Evolutionary conservation across 306 rosid genomes (phyloP), one percentile per base, ranked within the genome.

Genomic region (Vigna unguiculata): DNA sequence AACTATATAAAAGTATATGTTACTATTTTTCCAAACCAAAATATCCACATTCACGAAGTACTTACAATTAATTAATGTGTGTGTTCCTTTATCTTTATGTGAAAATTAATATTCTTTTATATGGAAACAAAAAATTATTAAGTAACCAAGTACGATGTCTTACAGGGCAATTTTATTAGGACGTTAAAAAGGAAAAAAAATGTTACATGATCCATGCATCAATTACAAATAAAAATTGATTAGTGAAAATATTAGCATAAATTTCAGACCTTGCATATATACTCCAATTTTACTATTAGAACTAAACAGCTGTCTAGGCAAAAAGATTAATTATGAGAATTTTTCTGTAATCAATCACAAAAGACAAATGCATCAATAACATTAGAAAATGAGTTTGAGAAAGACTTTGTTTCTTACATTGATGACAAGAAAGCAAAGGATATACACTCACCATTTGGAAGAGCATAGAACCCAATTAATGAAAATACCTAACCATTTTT

Each of bases 401-500:
- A 53, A 25, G 4, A 6, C 3, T 9, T 24, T 20, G 14, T 4
- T 53, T 53, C 6, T 22, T 38, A 21, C 65, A 25, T 38, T 21
- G 20, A 36, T 36, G 36, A 34, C 32, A 28, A 28, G 32, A 28
- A 28, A 28, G 32, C 32, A 28, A 5, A 28, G 32, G 32, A 10
- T 41, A 60, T 46, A 46, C 7, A 16, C 24, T 20, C 51, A 32
- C 19, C 22, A 22, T 49, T 12, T 21, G 17, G 52, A 75, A 10
- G 61, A 62, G 53, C 41, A 32, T 32, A 30, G 65, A 45, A 43
- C 65, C 65, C 58, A 41, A 20, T 45, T 24, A 15, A 55, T 68
- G 21, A 8, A 36, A 55, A 45, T 57, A 67, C 70, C 66, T 69
- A 24, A 52, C 58, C 58, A 78, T 46, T 51, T 46, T 51, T 72